Conservation (phyloP, 2,329 filamentous ascomycete genomes). For the Fusarium dlaminii region DNA sequence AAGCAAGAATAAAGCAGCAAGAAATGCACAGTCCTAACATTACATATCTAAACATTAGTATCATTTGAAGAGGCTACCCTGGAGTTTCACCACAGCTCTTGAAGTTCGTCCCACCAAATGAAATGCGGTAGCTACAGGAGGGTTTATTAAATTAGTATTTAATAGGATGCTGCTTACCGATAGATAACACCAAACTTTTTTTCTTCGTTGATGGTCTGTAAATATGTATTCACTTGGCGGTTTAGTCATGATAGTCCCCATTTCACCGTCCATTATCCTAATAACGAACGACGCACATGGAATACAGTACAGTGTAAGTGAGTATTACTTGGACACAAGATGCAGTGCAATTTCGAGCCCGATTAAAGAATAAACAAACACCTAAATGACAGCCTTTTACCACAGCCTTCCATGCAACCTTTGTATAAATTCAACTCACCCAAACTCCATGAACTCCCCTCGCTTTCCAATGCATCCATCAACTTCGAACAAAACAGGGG, state of each 20-base stretch:
- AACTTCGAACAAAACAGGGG: conserved; percentile 30
- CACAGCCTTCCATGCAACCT: conserved; percentile 34
- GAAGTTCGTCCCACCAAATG: background rate
- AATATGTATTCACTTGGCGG: background rate
- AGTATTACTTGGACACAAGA: background rate
- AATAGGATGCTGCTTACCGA: background rate
- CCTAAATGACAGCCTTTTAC: conserved; percentile 10
- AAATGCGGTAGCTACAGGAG: background rate
- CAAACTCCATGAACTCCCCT: conserved; percentile 36
- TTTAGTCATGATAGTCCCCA: background rate
- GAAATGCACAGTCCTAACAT: background rate
- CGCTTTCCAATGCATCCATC: conserved; percentile 29
- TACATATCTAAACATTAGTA: no score
- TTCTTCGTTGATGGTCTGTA: background rate
- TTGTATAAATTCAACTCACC: conserved; percentile 7
- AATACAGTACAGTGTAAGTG: background rate
- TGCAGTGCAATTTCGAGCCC: background rate
- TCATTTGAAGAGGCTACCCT: background rate
- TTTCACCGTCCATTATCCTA: no score
- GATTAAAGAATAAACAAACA: conserved; percentile 15
- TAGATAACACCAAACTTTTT: background rate
- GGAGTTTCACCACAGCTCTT: background rate
- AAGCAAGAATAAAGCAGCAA: no score
- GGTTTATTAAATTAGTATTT: background rate
- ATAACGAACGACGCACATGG: background rate